These are phyloP conservation scores for Cryoendolithus antarcticus DNA, from an alignment of 2,329 filamentous ascomycete genomes.

Conservation along the genomic window DNA sequence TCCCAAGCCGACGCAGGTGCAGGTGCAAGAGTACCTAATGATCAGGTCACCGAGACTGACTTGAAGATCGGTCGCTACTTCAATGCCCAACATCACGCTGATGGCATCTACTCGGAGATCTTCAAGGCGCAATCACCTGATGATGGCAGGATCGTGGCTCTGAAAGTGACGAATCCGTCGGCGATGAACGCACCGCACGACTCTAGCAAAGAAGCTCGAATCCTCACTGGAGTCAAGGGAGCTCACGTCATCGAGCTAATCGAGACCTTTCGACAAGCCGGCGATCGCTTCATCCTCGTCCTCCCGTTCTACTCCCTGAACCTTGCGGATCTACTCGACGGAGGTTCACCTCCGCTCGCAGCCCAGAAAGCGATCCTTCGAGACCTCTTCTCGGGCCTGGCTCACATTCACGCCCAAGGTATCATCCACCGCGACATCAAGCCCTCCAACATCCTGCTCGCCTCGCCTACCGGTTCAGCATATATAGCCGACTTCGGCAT, in stretches of 20 bases:
- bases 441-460: conserved; percentile 60
- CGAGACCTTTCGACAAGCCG: conserved; percentile 57
- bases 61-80: conserved; percentile 41
- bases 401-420: conserved; percentile 56
- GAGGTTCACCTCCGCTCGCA: conserved; percentile 15
- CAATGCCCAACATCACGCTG: conserved; percentile 43
- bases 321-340: conserved; percentile 53
- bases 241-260: conserved; percentile 55
- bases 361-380: conserved; percentile 41
- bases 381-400: conserved; percentile 60
- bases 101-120: conserved; percentile 71
- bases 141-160: conserved; percentile 41
- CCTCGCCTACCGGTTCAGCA: conserved; percentile 48
- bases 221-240: conserved; percentile 51
- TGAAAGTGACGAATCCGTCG: conserved; percentile 76
- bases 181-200: conserved; percentile 70
- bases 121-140: conserved; percentile 50
- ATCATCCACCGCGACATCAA: conserved; percentile 94
- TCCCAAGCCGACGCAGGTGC: no score
- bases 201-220: conserved; percentile 63
- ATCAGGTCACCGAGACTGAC: no score
- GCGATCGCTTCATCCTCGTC: conserved; percentile 61
- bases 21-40: no score
- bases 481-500: conserved; percentile 88
- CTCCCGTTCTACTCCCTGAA: conserved; percentile 75